Evolutionary conservation across 345 rosid species (phyloP), one percentile per base, ranked within the genome.

Genomic region (Microcos paniculata): DNA sequence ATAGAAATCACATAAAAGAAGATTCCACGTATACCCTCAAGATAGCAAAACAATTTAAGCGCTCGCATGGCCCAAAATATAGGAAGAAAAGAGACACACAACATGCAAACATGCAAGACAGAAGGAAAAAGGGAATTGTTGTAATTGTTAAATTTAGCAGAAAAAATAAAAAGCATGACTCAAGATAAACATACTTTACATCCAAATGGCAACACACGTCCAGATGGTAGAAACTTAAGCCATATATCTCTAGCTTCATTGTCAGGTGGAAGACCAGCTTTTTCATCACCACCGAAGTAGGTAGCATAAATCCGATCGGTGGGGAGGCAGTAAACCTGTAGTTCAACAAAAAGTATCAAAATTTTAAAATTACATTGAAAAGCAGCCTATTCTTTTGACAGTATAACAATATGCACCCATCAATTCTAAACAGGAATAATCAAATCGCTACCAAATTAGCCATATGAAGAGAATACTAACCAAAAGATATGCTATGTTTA

Each of bases 271-370:
- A 96, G 94, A 71, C 98, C 97, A 78, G 85, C 88, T 76, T 86
- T 85, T 76, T 92, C 97, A 84, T 93, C 99, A 70, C 99, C 99
- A n/a, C 97, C 97, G 66, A 96, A 96, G 82, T 96, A 96, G 8
- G 99, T 96, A 7, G 99, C 99, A 77, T 96, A 96, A 71, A 96
- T 71, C 52, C 95, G 87, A 73, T 96, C 93, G 35, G 82, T 24
- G 1, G 98, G 99, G 53, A 96, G 81, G 55, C 89, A 76, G 79
- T 92, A 96, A 52, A 93, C 95, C 98, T 91, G 79, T 55, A 67
- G 40, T 28, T 74, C n/a, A 77, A 49, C 43, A 63, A 49, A 24
- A 33, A 55, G 62, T 30, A 4, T 71, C 3, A 49, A 45, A 26
- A 16, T 59, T 14, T 46, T 31, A 57, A 65, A 62, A 62, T 35